phyloP scores from a whole-genome alignment of 345 rosid genomes.

The Nephelium lappaceum region DNA sequence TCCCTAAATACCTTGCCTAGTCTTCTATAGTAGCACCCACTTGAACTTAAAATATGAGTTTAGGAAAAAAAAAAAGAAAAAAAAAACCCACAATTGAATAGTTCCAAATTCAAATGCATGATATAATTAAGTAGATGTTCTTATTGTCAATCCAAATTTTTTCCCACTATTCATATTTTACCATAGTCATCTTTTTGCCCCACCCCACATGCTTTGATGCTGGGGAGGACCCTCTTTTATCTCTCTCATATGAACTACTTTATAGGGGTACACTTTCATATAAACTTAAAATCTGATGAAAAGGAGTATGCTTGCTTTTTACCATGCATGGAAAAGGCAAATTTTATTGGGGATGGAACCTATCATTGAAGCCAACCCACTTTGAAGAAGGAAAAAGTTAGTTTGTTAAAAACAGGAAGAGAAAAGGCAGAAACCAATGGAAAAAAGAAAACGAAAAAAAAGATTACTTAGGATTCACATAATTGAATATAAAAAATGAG shows the following conservation, averaged over 20 bases:
- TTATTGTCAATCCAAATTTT: not conserved
- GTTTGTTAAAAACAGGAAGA: conserved; percentile 4
- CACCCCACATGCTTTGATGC: conserved; percentile 29
- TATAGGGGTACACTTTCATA: conserved; percentile 17
- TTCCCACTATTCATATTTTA: not conserved
- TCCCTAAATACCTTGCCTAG: not conserved
- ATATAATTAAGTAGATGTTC: not conserved
- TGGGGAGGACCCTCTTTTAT: not conserved
- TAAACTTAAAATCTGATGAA: conserved; percentile 14
- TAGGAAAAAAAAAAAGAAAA: not conserved
- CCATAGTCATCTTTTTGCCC: conserved; percentile 12
- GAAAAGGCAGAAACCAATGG: not conserved
- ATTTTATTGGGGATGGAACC: conserved; percentile 22
- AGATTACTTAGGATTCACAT: conserved; percentile 10
- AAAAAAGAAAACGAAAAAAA: conserved; percentile 10
- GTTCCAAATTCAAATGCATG: not conserved
- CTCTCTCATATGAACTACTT: not conserved
- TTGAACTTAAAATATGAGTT: not conserved
- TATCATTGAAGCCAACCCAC: conserved; percentile 27
- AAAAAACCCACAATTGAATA: not conserved
- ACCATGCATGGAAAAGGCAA: conserved; percentile 18
- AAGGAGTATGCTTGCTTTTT: conserved; percentile 27
- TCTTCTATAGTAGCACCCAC: not conserved
- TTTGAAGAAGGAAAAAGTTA: conserved; percentile 20
- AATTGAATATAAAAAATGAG: conserved; percentile 24